Base-by-base conservation (phyloP, 2,329 filamentous ascomycete genomes). In the Coniochaeta sp. region DNA sequence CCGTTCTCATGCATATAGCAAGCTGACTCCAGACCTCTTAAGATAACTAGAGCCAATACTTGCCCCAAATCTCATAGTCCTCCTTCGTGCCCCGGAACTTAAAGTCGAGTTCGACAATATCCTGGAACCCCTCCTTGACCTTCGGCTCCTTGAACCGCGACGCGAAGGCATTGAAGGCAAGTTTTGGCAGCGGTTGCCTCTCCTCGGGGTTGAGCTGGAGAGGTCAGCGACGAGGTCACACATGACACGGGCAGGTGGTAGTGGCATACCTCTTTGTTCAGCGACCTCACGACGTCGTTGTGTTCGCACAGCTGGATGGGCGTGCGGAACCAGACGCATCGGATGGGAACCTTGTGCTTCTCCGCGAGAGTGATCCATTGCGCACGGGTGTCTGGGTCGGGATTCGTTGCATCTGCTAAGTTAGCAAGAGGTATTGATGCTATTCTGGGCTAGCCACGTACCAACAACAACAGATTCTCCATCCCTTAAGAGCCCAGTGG, bases 381-480 rank as follows among this genome's bases (percentile, higher is more conserved):
- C n/a, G 79, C 77, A 57, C 94, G 80, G 22, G 86, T 89, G 50
- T 89, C 86, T 10, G 76, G 66, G 69, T 95, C 87, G 27, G 91
- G 82, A 65, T 99, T 99, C n/a, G 94, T 97, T 67, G 96, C 97
- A 68, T 99, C 94, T 94, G 31, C 48, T 40, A 31, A 18, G 24
- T 51, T 46, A 51, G 51, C 40, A 33, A 54, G 58, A 48, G 18
- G 18, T 22, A 6, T 20, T n/a, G 8, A 10, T 26, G 22, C 16
- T 20, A 31, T 10, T 3, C 3, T 8, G 5, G 12, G 38, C 56
- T 28, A 2, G 5, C 10, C 54, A 74, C 83, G 59, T 76, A 94
- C 89, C 90, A 53, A 97, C 78, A 24, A 78, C 89, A 4, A 96
- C 82, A 2, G 88, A 87, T 20, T 75, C 75, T 1, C 85, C 83